phyloP scores from a whole-genome alignment of 805 yeast species.

The Metschnikowia noctiluminum region DNA sequence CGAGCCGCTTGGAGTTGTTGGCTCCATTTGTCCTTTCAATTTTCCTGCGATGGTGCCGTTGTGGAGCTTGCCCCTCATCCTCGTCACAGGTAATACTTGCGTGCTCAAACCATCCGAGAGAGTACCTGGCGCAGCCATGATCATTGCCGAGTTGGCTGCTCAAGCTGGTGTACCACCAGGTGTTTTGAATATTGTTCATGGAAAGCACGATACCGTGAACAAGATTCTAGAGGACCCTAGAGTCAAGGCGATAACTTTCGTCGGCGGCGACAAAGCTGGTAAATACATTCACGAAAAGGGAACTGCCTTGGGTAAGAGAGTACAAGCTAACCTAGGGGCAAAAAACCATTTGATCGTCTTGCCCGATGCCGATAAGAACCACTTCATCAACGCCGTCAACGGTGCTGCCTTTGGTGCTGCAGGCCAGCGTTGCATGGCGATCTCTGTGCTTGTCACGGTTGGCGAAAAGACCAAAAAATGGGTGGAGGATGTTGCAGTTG shows the following conservation, averaged over 20 bases:
- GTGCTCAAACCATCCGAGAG: slow-evolving; percentile 59
- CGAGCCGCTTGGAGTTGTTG: slow-evolving; percentile 73
- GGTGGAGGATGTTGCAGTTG: slow-evolving; percentile 56
- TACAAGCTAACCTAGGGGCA: slow-evolving; percentile 76
- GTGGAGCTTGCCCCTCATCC: slow-evolving; percentile 61
- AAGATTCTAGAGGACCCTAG: slow-evolving; percentile 68
- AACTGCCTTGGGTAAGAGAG: slow-evolving; percentile 66
- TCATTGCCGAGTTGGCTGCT: slow-evolving; percentile 65
- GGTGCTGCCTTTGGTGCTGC: slow-evolving; percentile 85
- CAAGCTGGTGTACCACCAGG: slow-evolving; percentile 79
- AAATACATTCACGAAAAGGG: slow-evolving; percentile 67
- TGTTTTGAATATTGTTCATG: slow-evolving; percentile 69
- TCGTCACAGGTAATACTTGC: slow-evolving; percentile 71
- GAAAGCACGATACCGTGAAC: slow-evolving; percentile 69
- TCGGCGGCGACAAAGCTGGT: slow-evolving; percentile 78
- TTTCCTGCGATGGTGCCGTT: slow-evolving; percentile 80
- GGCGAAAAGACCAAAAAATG: slow-evolving; percentile 58
- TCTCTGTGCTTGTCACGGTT: slow-evolving; percentile 68
- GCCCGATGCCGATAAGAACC: slow-evolving; percentile 67
- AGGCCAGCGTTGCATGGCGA: slow-evolving; percentile 82
- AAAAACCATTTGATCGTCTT: slow-evolving; percentile 72
- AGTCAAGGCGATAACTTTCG: slow-evolving; percentile 73
- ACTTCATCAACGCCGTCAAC: slow-evolving; percentile 60
- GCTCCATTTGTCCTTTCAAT: slow-evolving; percentile 76
- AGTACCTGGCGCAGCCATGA: slow-evolving; percentile 79